Base-by-base conservation (phyloP, 305 asterid species). In the Solanum chacoense region DNA sequence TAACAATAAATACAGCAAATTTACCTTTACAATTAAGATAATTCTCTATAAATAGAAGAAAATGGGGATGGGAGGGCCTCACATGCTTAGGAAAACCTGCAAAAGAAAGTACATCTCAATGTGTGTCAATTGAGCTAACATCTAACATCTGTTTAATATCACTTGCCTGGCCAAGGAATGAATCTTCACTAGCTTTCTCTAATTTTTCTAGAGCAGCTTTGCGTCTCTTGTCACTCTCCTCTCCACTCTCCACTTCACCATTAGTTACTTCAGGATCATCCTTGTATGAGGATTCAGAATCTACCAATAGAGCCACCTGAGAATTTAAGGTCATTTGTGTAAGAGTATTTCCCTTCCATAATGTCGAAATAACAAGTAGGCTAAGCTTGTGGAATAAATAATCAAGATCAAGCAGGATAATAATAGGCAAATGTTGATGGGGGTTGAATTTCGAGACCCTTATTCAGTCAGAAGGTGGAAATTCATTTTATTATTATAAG, bases 121-220 rank as follows among this genome's bases (percentile, higher is more conserved):
- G 71, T 22, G 71, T 63, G 28, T 63, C 71, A 22, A 26, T 29
- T 40, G 85, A 79, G 36, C 85, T 79, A 38, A 79, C 22, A 42
- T 38, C 65, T 24, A 79, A 22, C 12, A 63, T 63, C 71, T 63
- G 36, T 13, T 79, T 79, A 59, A 59, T 75, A 83, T 59, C 90
- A 90, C 94, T 90, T 88, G 94, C 98, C 95, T 97, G 99, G 88
- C 99, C 95, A 86, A 97, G 96, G 85, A 96, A 69, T 79, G 98
- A 92, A 28, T 97, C 99, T 91, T 95, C 96, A 63, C 99, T 95
- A 79, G 98, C 98, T 88, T 95, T 95, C 95, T 95, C 98, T 76
- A 97, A 91, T 83, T 94, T 97, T 75, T 92, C 94, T 89, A 97
- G 91, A 85, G 98, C 95, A 87, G 87, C 92, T 92, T 95, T 95